Percentiles rank a stretch among this genome's conserved stretches.
These are phyloP conservation scores for Panellus pusillus DNA, from an alignment of 768 basidiomycete species.

Conservation along the genomic window DNA sequence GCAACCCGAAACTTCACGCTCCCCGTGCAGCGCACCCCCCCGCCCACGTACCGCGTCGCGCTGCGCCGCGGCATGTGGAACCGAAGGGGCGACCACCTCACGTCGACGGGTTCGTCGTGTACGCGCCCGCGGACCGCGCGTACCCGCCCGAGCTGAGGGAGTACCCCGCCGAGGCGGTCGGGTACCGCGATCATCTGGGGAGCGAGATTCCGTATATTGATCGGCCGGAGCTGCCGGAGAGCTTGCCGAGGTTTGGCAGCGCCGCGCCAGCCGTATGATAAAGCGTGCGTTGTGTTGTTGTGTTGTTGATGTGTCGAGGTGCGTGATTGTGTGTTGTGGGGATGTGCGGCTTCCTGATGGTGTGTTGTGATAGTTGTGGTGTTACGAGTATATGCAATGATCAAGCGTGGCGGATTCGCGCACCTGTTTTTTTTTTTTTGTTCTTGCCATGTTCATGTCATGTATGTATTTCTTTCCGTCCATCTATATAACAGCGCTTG, in stretches of 20 bases:
- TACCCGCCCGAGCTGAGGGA: conserved; percentile 60
- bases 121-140: conserved; percentile 54
- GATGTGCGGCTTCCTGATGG: no score
- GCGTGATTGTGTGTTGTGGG: no score
- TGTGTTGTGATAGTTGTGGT: no score
- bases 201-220: conserved; percentile 38
- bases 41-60: conserved; percentile 30
- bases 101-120: conserved; percentile 58
- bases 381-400: conserved; percentile 34
- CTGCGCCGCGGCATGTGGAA: conserved; percentile 71
- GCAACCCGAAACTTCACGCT: conserved; percentile 19
- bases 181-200: conserved; percentile 58
- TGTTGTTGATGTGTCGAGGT: no score
- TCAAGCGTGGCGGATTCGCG: conserved; percentile 1
- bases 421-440: neutral
- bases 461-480: conserved; percentile 6
- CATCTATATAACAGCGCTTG: conserved; percentile 9
- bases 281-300: conserved; percentile 33
- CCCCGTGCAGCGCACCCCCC: conserved; percentile 25
- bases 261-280: conserved; percentile 57
- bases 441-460: neutral
- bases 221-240: conserved; percentile 61
- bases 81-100: conserved; percentile 71
- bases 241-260: conserved; percentile 54
- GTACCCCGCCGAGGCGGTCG: conserved; percentile 56